These are phyloP conservation scores for Cyclostephanos tholiformis DNA, from an alignment of 108 stramenopile genomes.

Conservation along the genomic window DNA sequence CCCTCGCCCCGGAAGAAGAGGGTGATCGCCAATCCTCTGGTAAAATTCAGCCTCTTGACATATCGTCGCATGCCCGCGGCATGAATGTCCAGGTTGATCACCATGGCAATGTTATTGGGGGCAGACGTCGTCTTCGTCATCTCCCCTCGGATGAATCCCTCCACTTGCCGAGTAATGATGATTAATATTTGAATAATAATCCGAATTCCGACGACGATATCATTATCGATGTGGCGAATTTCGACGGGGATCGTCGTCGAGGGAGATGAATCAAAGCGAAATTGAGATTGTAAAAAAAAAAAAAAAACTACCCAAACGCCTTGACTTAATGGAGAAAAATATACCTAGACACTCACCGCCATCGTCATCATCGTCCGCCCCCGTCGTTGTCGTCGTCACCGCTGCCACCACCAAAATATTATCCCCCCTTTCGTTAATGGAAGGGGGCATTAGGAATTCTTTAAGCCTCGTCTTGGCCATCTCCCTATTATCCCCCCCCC, in stretches of 20 bases:
- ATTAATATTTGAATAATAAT: no score
- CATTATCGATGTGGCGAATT: no score
- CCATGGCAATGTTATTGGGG: conserved; percentile 5
- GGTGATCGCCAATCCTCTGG: not conserved
- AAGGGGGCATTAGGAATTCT: not conserved
- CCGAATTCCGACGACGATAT: not conserved
- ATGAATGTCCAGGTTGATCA: conserved; percentile 11
- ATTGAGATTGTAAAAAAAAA: no score
- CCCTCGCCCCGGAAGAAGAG: not conserved
- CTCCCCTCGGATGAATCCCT: conserved; percentile 5
- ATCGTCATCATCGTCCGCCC: not conserved
- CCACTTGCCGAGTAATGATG: not conserved
- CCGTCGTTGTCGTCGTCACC: not conserved
- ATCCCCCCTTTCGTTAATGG: not conserved
- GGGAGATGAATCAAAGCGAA: no score
- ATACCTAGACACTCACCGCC: not conserved
- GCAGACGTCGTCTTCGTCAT: conserved; percentile 2
- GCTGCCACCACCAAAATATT: not conserved
- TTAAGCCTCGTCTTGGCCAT: not conserved
- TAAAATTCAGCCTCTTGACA: not conserved
- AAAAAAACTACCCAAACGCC: no score
- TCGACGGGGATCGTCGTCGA: no score
- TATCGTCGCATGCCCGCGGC: not conserved
- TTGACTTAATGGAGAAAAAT: not conserved
- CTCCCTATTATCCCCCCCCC: not conserved